Evolutionary conservation across 805 yeast genomes (phyloP), one percentile per base, ranked within the genome.

Genomic region (Myxozyma sirexii): DNA sequence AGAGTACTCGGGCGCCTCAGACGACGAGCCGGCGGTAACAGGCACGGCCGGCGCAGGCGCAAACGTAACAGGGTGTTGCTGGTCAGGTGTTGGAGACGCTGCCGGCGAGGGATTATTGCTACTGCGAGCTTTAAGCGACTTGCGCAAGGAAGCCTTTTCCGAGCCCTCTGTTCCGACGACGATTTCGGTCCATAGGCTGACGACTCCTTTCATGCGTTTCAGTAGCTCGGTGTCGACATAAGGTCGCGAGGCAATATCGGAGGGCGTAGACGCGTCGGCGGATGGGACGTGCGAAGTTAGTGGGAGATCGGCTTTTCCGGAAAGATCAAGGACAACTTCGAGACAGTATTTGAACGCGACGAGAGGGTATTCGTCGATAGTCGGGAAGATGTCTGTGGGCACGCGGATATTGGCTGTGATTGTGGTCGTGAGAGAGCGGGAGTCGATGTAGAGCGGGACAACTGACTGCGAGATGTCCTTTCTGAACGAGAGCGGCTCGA

Each of bases 351-450:
- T 93, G 72, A 91, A 91, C 2, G 90, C 80, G 7, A 90, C 90
- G 49, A 86, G 74, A 1, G 83, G 84, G 53, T 88, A 82, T 0
- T 88, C 87, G 17, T 82, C 79, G 13, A 90, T 88, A 0, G 96
- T 88, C 0, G 97, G 96, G 70, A 91, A 90, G 0, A 88, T 85
- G 67, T 91, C 97, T 0, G 87, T 82, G 0, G 97, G 97, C 0
- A 91, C 85, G 62, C 85, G 78, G 21, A 91, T 73, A 42, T 82
- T 80, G 0, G 92, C 83, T 33, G 82, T 82, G 8, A 86, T 77
- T 35, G 82, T 85, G 42, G 85, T 79, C 17, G 78, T 73, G 41
- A 84, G 75, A 0, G 87, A 80, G 13, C 69, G 75, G 0, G 92
- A 90, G 70, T 90, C 92, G n/a, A 90, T 83, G 64, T 84, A 86